Percentiles rank a stretch among this genome's conserved stretches.
phyloP scores from a whole-genome alignment of 352 stramenopile genomes.

The Sclerospora graminicola region DNA sequence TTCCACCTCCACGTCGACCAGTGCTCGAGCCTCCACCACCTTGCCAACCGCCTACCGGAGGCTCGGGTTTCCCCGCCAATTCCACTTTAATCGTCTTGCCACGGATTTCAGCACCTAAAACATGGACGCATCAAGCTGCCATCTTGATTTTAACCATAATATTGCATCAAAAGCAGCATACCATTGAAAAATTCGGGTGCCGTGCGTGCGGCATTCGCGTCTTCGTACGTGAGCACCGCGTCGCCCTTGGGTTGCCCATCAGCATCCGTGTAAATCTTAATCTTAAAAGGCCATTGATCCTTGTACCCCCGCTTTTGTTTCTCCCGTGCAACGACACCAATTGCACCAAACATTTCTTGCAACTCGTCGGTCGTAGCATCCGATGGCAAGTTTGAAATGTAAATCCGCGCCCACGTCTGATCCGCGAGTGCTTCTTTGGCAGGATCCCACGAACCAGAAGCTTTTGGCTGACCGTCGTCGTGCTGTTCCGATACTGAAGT shows the following conservation, averaged over 20 bases:
- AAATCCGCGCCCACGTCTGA: constrained; percentile 76
- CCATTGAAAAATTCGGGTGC: constrained; percentile 80
- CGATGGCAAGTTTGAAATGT: constrained; percentile 75
- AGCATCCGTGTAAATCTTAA: constrained; percentile 82
- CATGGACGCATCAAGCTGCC: neutral
- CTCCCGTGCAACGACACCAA: constrained; percentile 71
- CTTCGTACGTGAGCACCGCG: constrained; percentile 79
- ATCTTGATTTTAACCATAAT: neutral
- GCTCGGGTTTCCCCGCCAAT: constrained; percentile 71
- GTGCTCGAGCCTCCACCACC: constrained; percentile 35
- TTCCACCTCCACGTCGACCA: constrained; percentile 25
- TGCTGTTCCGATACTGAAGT: constrained; percentile 2
- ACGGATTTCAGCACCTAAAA: constrained; percentile 53
- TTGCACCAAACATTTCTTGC: constrained; percentile 77
- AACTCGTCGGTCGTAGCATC: constrained; percentile 73
- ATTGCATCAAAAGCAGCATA: constrained; percentile 12
- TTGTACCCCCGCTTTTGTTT: constrained; percentile 85
- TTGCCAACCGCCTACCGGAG: constrained; percentile 59
- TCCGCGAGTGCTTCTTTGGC: constrained; percentile 73
- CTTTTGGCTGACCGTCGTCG: constrained; percentile 20
- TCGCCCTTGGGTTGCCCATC: constrained; percentile 67
- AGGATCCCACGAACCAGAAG: constrained; percentile 50
- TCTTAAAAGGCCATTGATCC: constrained; percentile 87
- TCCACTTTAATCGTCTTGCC: constrained; percentile 82
- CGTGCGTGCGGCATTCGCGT: constrained; percentile 69